A percentile compares a stretch with the other conserved stretches of the same genome.
These are phyloP conservation scores for Xylaria polymorpha DNA, from an alignment of 2,329 filamentous ascomycete species.

Conservation along the genomic window DNA sequence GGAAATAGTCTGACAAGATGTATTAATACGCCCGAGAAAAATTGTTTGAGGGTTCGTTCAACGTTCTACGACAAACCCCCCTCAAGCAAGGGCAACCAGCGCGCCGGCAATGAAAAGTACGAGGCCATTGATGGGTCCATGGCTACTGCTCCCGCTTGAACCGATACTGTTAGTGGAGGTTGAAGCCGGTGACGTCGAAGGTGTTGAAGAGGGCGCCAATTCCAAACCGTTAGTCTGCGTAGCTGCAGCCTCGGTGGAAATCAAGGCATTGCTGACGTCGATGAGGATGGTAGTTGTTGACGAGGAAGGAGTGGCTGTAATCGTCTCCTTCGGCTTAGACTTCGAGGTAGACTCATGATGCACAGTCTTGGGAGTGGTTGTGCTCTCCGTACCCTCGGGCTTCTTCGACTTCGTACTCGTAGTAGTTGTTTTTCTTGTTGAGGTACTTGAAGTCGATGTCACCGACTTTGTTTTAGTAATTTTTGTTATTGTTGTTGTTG, in stretches of 20 bases:
- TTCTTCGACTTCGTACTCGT: constrained; percentile 18
- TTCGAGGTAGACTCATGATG: constrained; percentile 17
- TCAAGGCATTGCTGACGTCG: constrained; percentile 6
- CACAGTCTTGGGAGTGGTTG: constrained; percentile 11
- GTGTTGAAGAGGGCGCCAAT: constrained; percentile 7
- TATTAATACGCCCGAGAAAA: background rate
- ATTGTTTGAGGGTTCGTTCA: background rate
- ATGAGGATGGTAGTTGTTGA: constrained; percentile 17
- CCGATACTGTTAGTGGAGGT: constrained; percentile 12
- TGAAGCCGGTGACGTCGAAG: constrained; percentile 16
- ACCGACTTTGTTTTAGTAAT: constrained; percentile 7
- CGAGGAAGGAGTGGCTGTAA: background rate
- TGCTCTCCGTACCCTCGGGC: constrained; percentile 27
- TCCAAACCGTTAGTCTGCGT: constrained; percentile 16
- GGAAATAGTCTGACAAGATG: background rate
- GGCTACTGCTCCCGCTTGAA: constrained; percentile 17
- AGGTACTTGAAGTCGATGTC: constrained; percentile 6
- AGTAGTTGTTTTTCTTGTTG: constrained; percentile 7
- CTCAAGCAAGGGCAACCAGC: constrained; percentile 31
- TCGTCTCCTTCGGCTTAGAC: constrained; percentile 16
- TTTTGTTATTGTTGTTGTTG: constrained; percentile 32
- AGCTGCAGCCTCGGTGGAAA: constrained; percentile 7
- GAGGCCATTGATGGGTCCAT: constrained; percentile 18
- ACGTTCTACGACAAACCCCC: background rate
- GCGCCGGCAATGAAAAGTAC: constrained; percentile 33